phyloP scores from a whole-genome alignment of 495 filamentous ascomycete genomes.

The Friedmanniomyces endolithicus region DNA sequence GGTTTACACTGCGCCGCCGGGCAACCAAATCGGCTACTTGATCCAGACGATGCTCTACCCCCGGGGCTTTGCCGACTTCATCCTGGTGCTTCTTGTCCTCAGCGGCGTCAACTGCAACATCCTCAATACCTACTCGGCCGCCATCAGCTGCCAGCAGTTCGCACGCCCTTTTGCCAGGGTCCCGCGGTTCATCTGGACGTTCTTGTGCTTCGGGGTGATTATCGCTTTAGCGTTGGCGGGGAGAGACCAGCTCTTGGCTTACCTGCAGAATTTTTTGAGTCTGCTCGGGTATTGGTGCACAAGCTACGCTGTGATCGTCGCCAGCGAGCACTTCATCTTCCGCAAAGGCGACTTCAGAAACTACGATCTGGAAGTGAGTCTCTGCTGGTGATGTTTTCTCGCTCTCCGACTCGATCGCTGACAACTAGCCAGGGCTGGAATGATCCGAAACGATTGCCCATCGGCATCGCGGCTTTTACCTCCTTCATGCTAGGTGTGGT shows the following conservation, averaged over 20 bases:
- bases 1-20: conserved; percentile 34
- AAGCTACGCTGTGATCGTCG: conserved; percentile 38
- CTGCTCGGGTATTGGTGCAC: conserved; percentile 29
- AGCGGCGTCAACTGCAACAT: conserved; percentile 32
- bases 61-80: conserved; percentile 45
- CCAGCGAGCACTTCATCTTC: conserved; percentile 50
- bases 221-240: conserved; percentile 34
- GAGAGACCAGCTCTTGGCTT: conserved; percentile 30
- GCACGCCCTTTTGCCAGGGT: conserved; percentile 32
- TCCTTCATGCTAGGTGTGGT: conserved; percentile 37
- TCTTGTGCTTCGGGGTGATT: conserved; percentile 33
- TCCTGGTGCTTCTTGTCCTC: conserved; percentile 34
- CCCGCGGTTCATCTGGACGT: conserved; percentile 35
- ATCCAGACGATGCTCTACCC: conserved; percentile 45
- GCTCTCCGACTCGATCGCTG: neutral
- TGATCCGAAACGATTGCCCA: conserved; percentile 33
- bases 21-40: conserved; percentile 45
- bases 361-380: conserved; percentile 35
- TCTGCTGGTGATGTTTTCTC: no score
- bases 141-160: conserved; percentile 34
- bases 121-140: conserved; percentile 32
- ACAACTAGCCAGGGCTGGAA: conserved; percentile 31
- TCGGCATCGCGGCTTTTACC: conserved; percentile 36
- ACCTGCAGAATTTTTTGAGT: conserved; percentile 31
- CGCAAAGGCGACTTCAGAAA: conserved; percentile 34